Evolutionary conservation across 192 early-diverging fungal genomes (phyloP), one percentile per base, ranked within the genome.

Genomic region (Rhizophagus clarus): DNA sequence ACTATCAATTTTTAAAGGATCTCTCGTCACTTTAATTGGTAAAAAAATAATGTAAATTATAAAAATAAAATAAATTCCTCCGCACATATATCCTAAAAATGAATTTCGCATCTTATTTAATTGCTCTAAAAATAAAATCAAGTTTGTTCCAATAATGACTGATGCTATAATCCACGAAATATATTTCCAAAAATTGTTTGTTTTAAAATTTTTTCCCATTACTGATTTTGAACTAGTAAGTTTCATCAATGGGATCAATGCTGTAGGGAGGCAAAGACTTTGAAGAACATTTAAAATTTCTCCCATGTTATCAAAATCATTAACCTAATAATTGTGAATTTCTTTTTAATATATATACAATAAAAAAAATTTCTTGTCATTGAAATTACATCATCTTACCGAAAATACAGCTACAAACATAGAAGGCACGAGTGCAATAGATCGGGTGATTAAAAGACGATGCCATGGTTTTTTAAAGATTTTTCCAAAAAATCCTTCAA

Each of bases 401-500:
- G 91, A 90, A 61, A 89, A 78, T 10, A 88, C 81, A 61, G 89
- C 92, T 17, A 93, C 90, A 10, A 92, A 72, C 86, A 93, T 88
- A 62, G 88, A 91, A 6, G 92, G 92, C 7, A 91, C 82, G n/a
- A 93, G 82, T 15, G 92, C 89, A 61, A 91, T 85, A 12, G 87
- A 84, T n/a, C 92, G 85, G 31, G 91, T 90, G 49, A 91, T 82
- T 15, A 88, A 85, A 75, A 91, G 74, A 17, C 92, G 88, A 69
- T 91, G 88, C 89, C 90, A 90, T 62, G 87, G 84, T 60, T 88
- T 91, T 20, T 78, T 82, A 56, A 88, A 88, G 3, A 91, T 85
- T 3, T 82, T 83, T 60, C 90, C 84, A 81, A 96, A 90, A 83
- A 96, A 96, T 14, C 95, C 95, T 71, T 96, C 93, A 88, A 96